phyloP scores from a whole-genome alignment of 2,329 filamentous ascomycete genomes.

The Daldinia sp. region DNA sequence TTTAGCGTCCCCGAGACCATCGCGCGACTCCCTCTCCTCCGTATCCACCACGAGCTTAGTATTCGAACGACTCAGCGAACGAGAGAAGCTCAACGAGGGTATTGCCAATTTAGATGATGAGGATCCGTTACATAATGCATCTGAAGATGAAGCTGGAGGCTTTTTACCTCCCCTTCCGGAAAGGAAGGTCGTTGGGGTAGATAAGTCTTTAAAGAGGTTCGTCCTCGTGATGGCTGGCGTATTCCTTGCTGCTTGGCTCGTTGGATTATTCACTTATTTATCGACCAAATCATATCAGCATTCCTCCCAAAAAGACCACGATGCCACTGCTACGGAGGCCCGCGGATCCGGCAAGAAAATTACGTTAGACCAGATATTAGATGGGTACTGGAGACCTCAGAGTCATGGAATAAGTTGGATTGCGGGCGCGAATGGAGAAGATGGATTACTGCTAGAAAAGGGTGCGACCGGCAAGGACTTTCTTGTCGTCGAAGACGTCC shows the following conservation, averaged over 20 bases:
- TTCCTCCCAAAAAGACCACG: constrained; percentile 71
- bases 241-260: constrained; percentile 75
- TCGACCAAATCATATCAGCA: constrained; percentile 74
- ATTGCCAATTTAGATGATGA: constrained; percentile 59
- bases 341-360: constrained; percentile 78
- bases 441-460: constrained; percentile 85
- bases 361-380: constrained; percentile 77
- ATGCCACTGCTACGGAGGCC: constrained; percentile 72
- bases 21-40: constrained; percentile 74
- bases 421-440: constrained; percentile 77
- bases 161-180: constrained; percentile 60
- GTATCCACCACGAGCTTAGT: constrained; percentile 87
- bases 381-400: constrained; percentile 73
- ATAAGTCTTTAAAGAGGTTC: constrained; percentile 72
- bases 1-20: constrained; percentile 56
- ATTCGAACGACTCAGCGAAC: constrained; percentile 79
- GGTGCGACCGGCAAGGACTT: constrained; percentile 75
- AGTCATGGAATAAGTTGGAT: constrained; percentile 82
- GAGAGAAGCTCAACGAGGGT: constrained; percentile 55
- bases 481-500: constrained; percentile 88
- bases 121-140: constrained; percentile 58
- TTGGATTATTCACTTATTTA: constrained; percentile 76
- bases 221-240: constrained; percentile 71
- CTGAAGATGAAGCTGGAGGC: constrained; percentile 62
- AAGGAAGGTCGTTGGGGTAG: constrained; percentile 67